Evolutionary conservation across 2,329 filamentous ascomycete genomes (phyloP).

Genomic region (Sclerotinia borealis): DNA sequence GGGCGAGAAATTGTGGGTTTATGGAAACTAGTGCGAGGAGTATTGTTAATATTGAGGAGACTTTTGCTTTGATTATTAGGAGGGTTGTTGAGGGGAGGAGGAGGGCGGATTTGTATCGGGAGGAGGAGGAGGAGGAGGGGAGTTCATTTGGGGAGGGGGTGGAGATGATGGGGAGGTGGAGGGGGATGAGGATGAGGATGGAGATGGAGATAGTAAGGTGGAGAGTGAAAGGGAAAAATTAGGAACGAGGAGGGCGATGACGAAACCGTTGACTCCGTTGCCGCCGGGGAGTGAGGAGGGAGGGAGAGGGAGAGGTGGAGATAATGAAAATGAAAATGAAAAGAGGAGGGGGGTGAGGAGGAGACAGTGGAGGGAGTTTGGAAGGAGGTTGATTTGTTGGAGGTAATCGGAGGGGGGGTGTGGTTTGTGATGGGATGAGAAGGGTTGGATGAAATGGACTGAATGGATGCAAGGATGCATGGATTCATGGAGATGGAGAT

Average conservation of each 20-base stretch:
- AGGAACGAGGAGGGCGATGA: slow-evolving; percentile 4
- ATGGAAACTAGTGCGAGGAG: slow-evolving; percentile 84
- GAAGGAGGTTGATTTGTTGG: slow-evolving; percentile 20
- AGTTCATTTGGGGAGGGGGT: slow-evolving; percentile 15
- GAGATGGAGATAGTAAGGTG: background rate
- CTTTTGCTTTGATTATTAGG: slow-evolving; percentile 65
- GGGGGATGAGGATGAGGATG: too few species aligned
- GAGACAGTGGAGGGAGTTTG: background rate
- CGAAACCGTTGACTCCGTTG: slow-evolving; percentile 1
- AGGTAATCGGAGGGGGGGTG: background rate
- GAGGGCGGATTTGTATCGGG: slow-evolving; percentile 12
- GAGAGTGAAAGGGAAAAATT: background rate
- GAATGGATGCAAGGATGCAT: background rate
- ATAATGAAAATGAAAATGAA: background rate
- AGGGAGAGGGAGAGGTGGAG: background rate
- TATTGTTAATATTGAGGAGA: slow-evolving; percentile 86
- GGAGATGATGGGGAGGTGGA: slow-evolving; percentile 14
- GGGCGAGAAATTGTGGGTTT: slow-evolving; percentile 67
- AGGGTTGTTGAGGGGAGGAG: slow-evolving; percentile 48
- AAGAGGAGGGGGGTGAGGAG: background rate
- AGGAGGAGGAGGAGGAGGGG: slow-evolving; percentile 1
- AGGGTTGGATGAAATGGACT: background rate
- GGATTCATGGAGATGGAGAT: background rate
- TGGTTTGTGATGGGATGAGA: background rate
- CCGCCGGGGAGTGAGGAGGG: background rate